These are phyloP conservation scores for Tephrocybe rancida DNA, from an alignment of 768 basidiomycete genomes.

Conservation along the genomic window DNA sequence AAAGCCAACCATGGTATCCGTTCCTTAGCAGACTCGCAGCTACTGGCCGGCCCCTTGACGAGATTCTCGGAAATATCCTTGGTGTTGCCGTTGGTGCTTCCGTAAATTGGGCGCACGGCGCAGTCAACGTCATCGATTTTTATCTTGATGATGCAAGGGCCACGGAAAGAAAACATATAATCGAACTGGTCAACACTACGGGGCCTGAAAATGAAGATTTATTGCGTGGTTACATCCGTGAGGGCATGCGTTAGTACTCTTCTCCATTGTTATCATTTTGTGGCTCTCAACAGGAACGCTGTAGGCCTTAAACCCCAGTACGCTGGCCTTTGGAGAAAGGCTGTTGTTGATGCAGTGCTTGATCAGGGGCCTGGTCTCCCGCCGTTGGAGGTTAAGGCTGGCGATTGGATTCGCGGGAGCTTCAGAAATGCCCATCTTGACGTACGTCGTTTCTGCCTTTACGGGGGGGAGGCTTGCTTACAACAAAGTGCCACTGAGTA, in stretches of 20 bases:
- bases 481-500: constrained; percentile 8
- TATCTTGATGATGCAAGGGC: constrained; percentile 47
- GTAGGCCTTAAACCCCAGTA: constrained; percentile 42
- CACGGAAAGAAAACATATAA: constrained; percentile 39
- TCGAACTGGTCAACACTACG: constrained; percentile 32
- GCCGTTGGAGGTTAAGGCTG: constrained; percentile 35
- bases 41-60: constrained; percentile 38
- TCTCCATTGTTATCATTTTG: not conserved
- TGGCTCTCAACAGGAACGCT: not conserved
- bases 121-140: constrained; percentile 52
- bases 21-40: constrained; percentile 41
- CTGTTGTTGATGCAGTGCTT: constrained; percentile 31
- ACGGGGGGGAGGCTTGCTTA: not conserved
- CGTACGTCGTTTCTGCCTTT: constrained; percentile 24
- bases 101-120: constrained; percentile 48
- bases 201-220: constrained; percentile 35
- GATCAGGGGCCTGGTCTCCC: constrained; percentile 35
- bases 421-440: constrained; percentile 47
- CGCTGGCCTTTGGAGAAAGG: constrained; percentile 40
- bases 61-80: constrained; percentile 44
- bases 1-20: constrained; percentile 34
- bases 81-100: constrained; percentile 49
- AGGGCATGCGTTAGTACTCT: constrained; percentile 49
- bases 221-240: constrained; percentile 50
- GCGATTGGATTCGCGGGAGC: constrained; percentile 41